A percentile compares a stretch with the other conserved stretches of the same genome.
Conservation (phyloP, 1,284 basidiomycete genomes). For the Malassezia restricta region DNA sequence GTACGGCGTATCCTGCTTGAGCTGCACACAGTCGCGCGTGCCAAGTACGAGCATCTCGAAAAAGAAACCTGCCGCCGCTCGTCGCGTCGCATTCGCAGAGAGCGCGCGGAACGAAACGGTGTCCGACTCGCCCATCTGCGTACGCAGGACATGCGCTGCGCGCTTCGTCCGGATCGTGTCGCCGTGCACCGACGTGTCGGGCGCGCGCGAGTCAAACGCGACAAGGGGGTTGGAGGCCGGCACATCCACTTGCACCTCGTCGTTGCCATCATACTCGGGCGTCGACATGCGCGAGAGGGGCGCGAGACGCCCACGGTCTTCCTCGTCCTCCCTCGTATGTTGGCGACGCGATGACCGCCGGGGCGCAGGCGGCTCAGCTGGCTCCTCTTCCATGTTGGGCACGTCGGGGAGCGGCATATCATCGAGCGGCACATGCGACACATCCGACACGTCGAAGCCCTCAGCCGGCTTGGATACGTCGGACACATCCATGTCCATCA, state of each 20-base stretch:
- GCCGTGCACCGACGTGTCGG: constrained; percentile 46
- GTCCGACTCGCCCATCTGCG: constrained; percentile 19
- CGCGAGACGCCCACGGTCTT: constrained; percentile 20
- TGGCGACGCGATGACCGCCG: constrained; percentile 12
- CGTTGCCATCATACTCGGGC: constrained; percentile 54
- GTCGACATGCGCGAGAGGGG: constrained; percentile 31
- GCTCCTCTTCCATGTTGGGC: constrained; percentile 13
- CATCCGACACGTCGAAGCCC: constrained; percentile 3
- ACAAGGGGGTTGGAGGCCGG: constrained; percentile 68
- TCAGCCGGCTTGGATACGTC: background rate
- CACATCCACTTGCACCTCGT: constrained; percentile 51
- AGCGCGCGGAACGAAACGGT: constrained; percentile 58
- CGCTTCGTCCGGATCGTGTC: constrained; percentile 46
- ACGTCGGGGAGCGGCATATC: background rate
- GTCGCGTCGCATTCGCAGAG: constrained; percentile 68
- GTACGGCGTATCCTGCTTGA: constrained; percentile 60
- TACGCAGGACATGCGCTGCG: constrained; percentile 28
- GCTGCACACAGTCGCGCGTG: constrained; percentile 73
- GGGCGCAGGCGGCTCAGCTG: constrained; percentile 8
- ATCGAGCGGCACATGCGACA: background rate
- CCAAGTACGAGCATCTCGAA: constrained; percentile 89
- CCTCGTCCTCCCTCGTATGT: constrained; percentile 5
- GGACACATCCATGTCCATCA: background rate
- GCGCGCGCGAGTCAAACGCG: constrained; percentile 60
- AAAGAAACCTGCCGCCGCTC: constrained; percentile 89